A percentile compares a stretch with the other conserved stretches of the same genome.
Conservation (phyloP, 1,139 yeast genomes). For the Blastobotrys ciferrii region DNA sequence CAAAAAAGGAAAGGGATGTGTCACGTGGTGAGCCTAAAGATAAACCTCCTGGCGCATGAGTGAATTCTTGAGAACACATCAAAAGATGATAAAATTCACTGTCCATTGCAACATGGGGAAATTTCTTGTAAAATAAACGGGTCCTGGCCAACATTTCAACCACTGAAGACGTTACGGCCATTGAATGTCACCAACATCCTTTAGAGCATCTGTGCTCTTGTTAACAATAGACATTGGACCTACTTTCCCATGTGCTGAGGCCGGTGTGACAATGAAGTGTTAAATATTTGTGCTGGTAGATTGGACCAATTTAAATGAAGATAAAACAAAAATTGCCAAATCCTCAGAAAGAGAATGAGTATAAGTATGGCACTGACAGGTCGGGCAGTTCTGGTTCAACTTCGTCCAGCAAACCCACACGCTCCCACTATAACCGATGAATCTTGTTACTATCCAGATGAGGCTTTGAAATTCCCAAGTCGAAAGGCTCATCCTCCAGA, state of each 20-base stretch:
- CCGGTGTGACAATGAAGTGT: background rate
- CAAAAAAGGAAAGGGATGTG: constrained; percentile 56
- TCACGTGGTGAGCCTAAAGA: constrained; percentile 57
- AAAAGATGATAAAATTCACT: constrained; percentile 61
- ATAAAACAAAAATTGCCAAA: constrained; percentile 55
- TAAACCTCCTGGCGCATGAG: constrained; percentile 81
- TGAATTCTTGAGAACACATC: constrained; percentile 71
- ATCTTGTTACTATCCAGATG: constrained; percentile 18
- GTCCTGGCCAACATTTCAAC: constrained; percentile 50
- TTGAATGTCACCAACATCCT: constrained; percentile 13
- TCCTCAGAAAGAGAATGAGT: constrained; percentile 64
- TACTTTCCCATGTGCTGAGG: background rate
- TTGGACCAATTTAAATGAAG: constrained; percentile 15
- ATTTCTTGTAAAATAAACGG: constrained; percentile 48
- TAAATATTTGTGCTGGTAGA: background rate
- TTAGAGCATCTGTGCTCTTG: background rate
- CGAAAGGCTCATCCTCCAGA: constrained; percentile 14
- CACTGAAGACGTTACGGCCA: constrained; percentile 32
- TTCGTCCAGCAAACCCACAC: constrained; percentile 77
- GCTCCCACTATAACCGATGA: constrained; percentile 49
- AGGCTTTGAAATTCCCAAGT: constrained; percentile 2
- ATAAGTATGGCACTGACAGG: constrained; percentile 60
- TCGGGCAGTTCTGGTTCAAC: constrained; percentile 63
- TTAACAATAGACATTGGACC: background rate
- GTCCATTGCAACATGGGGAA: constrained; percentile 65